These are phyloP conservation scores for Plectosphaerella sp. DNA, from an alignment of 2,329 filamentous ascomycete species.

Conservation along the genomic window DNA sequence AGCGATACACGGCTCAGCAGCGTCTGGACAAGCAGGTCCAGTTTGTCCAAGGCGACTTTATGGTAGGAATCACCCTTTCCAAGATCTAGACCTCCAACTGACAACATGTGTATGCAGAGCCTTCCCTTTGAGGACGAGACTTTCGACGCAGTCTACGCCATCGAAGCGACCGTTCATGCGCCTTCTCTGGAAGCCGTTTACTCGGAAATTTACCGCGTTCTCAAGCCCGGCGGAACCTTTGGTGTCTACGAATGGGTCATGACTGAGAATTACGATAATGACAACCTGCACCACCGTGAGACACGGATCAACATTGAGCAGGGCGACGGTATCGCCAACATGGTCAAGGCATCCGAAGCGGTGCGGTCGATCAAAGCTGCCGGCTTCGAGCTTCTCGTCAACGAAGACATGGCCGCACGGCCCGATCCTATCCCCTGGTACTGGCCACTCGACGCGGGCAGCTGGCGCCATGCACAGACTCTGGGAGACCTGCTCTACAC, in stretches of 20 bases:
- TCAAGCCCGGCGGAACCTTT: slow-evolving; percentile 94
- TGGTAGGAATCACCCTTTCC: slow-evolving; percentile 45
- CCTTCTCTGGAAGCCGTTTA: slow-evolving; percentile 89
- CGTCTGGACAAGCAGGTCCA: slow-evolving; percentile 73
- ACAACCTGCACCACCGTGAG: slow-evolving; percentile 78
- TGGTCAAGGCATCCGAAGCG: slow-evolving; percentile 83
- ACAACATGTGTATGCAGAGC: not conserved
- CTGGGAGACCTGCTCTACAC: slow-evolving; percentile 72
- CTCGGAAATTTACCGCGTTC: slow-evolving; percentile 86
- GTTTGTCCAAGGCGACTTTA: slow-evolving; percentile 96
- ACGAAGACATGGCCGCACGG: slow-evolving; percentile 82
- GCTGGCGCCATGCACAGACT: slow-evolving; percentile 72
- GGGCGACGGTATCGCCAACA: slow-evolving; percentile 95
- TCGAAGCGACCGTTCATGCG: slow-evolving; percentile 94
- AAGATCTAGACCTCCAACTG: too few relatives aligned
- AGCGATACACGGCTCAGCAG: slow-evolving; percentile 76
- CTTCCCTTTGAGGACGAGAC: slow-evolving; percentile 74
- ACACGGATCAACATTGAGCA: slow-evolving; percentile 94
- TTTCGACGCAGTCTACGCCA: slow-evolving; percentile 95
- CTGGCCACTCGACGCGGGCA: slow-evolving; percentile 72
- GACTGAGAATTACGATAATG: slow-evolving; percentile 91
- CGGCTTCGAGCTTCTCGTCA: slow-evolving; percentile 76
- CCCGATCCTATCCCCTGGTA: slow-evolving; percentile 80
- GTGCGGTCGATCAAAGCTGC: slow-evolving; percentile 79
- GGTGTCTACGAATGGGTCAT: slow-evolving; percentile 99